Conservation (phyloP, 73 alveolate genomes). For the Paramecium bursaria region DNA sequence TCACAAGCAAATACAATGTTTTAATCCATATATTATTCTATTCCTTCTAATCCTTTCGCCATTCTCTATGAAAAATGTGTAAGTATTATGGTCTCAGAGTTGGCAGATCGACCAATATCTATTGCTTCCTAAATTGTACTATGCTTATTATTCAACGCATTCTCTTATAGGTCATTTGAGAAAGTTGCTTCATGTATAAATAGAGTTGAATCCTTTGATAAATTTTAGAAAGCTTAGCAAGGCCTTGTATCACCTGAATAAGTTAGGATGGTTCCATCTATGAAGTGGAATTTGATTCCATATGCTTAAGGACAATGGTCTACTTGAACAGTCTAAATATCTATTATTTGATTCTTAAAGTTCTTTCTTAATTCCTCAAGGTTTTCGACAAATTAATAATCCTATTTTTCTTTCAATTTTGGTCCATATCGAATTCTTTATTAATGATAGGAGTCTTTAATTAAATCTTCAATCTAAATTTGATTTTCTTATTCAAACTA, state of each 20-base stretch:
- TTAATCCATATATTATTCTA: no score
- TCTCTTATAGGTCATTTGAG: slow-evolving; percentile 81
- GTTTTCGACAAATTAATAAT: background rate
- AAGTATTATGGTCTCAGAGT: slow-evolving; percentile 83
- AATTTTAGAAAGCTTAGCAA: slow-evolving; percentile 80
- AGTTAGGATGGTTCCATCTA: slow-evolving; percentile 78
- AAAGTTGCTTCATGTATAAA: slow-evolving; percentile 98
- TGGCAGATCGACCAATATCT: slow-evolving; percentile 75
- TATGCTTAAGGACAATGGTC: slow-evolving; percentile 92
- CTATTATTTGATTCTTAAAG: slow-evolving; percentile 38
- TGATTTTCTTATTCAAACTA: slow-evolving; percentile 16
- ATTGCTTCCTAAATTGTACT: slow-evolving; percentile 94
- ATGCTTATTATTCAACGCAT: slow-evolving; percentile 91
- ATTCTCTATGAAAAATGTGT: slow-evolving; percentile 97
- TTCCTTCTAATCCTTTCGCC: no score
- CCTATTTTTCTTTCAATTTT: no score
- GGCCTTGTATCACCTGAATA: slow-evolving; percentile 97
- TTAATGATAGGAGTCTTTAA: background rate
- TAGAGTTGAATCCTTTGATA: slow-evolving; percentile 82
- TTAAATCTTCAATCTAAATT: background rate
- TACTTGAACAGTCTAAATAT: slow-evolving; percentile 69
- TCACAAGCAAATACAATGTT: no score
- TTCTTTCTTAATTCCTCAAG: background rate
- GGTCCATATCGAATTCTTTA: no score
- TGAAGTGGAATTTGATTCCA: slow-evolving; percentile 82